These are phyloP conservation scores for Pleurotus eryngii DNA, from an alignment of 768 basidiomycete species.

Conservation along the genomic window DNA sequence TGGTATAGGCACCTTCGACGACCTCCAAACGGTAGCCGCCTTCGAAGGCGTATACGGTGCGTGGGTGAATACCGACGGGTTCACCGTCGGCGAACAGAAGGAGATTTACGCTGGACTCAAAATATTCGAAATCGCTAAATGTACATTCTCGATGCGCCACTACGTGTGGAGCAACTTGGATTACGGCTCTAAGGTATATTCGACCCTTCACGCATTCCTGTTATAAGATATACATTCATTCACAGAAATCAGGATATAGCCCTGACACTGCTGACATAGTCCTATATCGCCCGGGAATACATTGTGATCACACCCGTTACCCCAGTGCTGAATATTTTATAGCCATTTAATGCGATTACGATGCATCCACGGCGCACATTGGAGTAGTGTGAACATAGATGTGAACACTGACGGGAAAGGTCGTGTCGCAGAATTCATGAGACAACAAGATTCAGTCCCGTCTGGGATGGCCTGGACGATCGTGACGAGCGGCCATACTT, in stretches of 20 bases:
- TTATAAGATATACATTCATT: background rate
- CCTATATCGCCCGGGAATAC: no score
- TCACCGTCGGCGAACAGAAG: slow-evolving; percentile 37
- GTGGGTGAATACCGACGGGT: slow-evolving; percentile 38
- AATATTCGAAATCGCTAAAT: slow-evolving; percentile 38
- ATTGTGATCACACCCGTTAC: no score
- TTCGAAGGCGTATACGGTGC: slow-evolving; percentile 36
- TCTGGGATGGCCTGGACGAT: slow-evolving; percentile 31
- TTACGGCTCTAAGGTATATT: slow-evolving; percentile 34
- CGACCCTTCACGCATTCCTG: no score
- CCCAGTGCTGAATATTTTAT: no score
- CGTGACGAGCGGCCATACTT: slow-evolving; percentile 37
- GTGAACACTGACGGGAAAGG: slow-evolving; percentile 42
- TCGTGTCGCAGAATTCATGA: slow-evolving; percentile 34
- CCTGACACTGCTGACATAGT: no score
- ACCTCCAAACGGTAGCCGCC: slow-evolving; percentile 26
- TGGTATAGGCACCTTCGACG: slow-evolving; percentile 27
- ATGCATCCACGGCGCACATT: no score
- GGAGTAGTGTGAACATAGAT: slow-evolving; percentile 32
- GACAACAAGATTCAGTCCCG: slow-evolving; percentile 30
- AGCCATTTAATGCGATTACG: no score
- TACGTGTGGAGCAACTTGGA: slow-evolving; percentile 41
- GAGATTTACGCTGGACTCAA: slow-evolving; percentile 37
- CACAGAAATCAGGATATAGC: slow-evolving; percentile 19
- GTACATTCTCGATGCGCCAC: slow-evolving; percentile 29